These are phyloP conservation scores for Leccinum rimulosum DNA, from an alignment of 768 basidiomycete genomes.

Conservation along the genomic window DNA sequence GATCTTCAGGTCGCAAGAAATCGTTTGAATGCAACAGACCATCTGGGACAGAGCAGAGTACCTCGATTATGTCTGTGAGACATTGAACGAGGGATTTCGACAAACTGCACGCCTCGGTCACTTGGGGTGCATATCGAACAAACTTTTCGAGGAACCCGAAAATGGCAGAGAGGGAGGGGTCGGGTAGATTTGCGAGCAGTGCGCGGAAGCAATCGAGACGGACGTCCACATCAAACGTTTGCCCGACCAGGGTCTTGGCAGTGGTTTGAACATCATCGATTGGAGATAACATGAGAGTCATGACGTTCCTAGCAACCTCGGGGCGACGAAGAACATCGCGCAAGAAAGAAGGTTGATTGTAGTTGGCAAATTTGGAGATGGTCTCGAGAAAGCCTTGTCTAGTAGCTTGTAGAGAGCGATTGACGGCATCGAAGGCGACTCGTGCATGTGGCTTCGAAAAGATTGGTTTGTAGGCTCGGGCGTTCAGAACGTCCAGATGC, in stretches of 20 bases:
- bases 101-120: constrained; percentile 86
- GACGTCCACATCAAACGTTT: constrained; percentile 87
- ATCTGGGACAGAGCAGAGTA: constrained; percentile 69
- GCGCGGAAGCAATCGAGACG: constrained; percentile 86
- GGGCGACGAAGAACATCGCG: constrained; percentile 54
- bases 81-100: constrained; percentile 90
- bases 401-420: constrained; percentile 54
- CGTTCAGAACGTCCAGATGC: constrained; percentile 62
- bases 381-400: constrained; percentile 61
- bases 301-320: constrained; percentile 57
- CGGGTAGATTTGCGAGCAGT: constrained; percentile 65
- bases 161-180: constrained; percentile 68
- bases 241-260: constrained; percentile 76
- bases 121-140: constrained; percentile 51
- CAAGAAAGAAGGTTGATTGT: constrained; percentile 49
- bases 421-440: constrained; percentile 52
- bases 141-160: constrained; percentile 67
- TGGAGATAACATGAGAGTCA: constrained; percentile 79
- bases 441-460: constrained; percentile 32
- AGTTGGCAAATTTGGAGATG: constrained; percentile 65
- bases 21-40: constrained; percentile 60
- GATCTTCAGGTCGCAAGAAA: constrained; percentile 48
- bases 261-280: constrained; percentile 69
- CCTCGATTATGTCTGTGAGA: constrained; percentile 89
- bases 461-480: constrained; percentile 45